These are phyloP conservation scores for Pichia insulana DNA, from an alignment of 805 yeast genomes.

Conservation along the genomic window DNA sequence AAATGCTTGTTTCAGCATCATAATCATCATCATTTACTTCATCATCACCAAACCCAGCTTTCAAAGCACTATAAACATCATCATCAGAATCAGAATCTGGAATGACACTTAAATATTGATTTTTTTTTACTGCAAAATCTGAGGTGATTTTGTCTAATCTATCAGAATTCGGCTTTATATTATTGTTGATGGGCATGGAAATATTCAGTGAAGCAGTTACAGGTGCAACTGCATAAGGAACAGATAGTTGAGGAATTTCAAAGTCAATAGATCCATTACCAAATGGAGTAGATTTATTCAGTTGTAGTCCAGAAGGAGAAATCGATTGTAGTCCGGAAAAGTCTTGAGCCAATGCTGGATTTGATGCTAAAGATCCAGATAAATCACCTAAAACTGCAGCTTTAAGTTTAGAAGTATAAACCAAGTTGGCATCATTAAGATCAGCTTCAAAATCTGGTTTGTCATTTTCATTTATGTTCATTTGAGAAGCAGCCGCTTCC, in stretches of 20 bases:
- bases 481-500: constrained; percentile 15
- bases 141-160: constrained; percentile 1
- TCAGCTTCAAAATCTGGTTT: constrained; percentile 3
- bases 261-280: constrained; percentile 26
- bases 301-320: constrained; percentile 24
- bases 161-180: neutral
- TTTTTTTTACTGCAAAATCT: constrained; percentile 7
- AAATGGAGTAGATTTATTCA: constrained; percentile 23
- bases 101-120: constrained; percentile 7
- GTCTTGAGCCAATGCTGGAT: constrained; percentile 4
- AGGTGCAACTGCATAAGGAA: constrained; percentile 71
- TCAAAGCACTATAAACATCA: constrained; percentile 34
- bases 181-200: constrained; percentile 4
- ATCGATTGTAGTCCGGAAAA: constrained; percentile 14
- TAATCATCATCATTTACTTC: constrained; percentile 33
- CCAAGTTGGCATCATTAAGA: constrained; percentile 2
- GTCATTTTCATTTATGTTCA: neutral
- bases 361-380: constrained; percentile 9
- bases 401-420: constrained; percentile 1
- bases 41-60: constrained; percentile 26
- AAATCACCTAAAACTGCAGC: constrained; percentile 3
- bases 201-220: constrained; percentile 54
- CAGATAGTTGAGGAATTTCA: constrained; percentile 33
- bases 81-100: constrained; percentile 27
- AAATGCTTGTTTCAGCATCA: constrained; percentile 28